A percentile compares a stretch with the other conserved stretches of the same genome.
These are phyloP conservation scores for Mycena vitilis DNA, from an alignment of 768 basidiomycete genomes.

Conservation along the genomic window DNA sequence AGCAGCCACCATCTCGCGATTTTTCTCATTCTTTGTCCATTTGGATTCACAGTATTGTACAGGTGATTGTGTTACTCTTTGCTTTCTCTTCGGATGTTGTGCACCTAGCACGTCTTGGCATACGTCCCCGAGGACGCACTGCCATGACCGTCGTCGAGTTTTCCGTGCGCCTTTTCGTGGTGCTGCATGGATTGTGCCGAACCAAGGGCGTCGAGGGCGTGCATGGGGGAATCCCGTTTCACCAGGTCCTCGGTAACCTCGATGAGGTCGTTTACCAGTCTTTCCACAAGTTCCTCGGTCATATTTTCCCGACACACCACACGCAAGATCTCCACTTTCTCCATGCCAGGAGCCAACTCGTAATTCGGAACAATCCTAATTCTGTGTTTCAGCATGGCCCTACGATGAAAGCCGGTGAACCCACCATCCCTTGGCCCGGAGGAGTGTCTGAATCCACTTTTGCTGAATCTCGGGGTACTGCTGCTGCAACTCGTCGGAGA, in stretches of 20 bases:
- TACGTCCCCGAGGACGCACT: slow-evolving; percentile 69
- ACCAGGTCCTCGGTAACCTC: slow-evolving; percentile 72
- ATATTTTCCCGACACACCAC: slow-evolving; percentile 74
- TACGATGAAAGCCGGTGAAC: slow-evolving; percentile 38
- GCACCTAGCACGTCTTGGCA: slow-evolving; percentile 69
- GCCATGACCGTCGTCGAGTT: slow-evolving; percentile 60
- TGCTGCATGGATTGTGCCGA: slow-evolving; percentile 40
- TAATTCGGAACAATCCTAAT: slow-evolving; percentile 64
- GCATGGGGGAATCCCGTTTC: slow-evolving; percentile 57
- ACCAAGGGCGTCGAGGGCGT: slow-evolving; percentile 62
- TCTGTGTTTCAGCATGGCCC: neutral
- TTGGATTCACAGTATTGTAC: slow-evolving; percentile 1
- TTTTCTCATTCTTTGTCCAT: no score
- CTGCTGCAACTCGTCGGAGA: slow-evolving; percentile 67
- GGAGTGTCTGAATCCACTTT: slow-evolving; percentile 66
- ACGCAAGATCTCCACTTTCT: slow-evolving; percentile 70
- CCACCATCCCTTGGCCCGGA: slow-evolving; percentile 67
- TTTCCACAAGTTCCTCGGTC: slow-evolving; percentile 67
- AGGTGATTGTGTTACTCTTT: neutral
- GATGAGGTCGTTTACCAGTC: slow-evolving; percentile 77
- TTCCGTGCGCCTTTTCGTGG: slow-evolving; percentile 56
- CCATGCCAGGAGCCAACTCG: slow-evolving; percentile 62
- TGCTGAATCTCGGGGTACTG: slow-evolving; percentile 70
- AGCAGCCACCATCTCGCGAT: no score
- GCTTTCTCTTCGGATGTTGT: no score